Evolutionary conservation across 768 basidiomycete genomes (phyloP), one percentile per base, ranked within the genome.

Genomic region (Amanita rubescens): DNA sequence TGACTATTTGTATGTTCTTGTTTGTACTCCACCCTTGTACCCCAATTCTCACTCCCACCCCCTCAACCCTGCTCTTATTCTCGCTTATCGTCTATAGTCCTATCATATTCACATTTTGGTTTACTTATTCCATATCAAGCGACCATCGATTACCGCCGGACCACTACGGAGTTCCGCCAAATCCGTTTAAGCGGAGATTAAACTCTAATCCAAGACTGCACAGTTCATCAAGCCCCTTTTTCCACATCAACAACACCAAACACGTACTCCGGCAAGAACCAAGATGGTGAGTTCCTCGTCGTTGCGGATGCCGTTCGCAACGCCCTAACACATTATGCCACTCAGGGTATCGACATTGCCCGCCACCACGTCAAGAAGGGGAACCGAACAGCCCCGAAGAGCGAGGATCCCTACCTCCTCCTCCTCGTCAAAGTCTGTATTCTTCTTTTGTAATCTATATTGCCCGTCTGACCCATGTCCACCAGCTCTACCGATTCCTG

Each of bases 331-430:
- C 41, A 20, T 41, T 19, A 41, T 41, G 47, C n/a, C 62, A 52
- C 34, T 12, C 68, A 91, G 94, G 94, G 93, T 86, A 95, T 96
- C 74, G 94, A 96, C 76, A 82, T 97, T 74, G 79, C 80, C 71
- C 76, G 79, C 73, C 95, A 98, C 81, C 95, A 99, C 85, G 94
- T 96, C 85, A 95, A 90, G 86, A 97, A 96, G 82, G 84, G 94
- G 63, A 76, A 82, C 67, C 85, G 96, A 59, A 88, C 89, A 62
- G 91, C 91, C 58, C 96, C 96, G 70, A 91, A 90, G 80, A 95
- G 92, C 71, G 92, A 97, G 88, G 96, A 99, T 74, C 95, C 95
- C 15, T 98, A 99, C 78, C 83, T 99, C 64, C 85, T 96, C 65
- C 82, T 98, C 65, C 85, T 99, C 58, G 96, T 98, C 74, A 98